Conservation (phyloP, 768 basidiomycete genomes). For the Phaeotremella fagi region DNA sequence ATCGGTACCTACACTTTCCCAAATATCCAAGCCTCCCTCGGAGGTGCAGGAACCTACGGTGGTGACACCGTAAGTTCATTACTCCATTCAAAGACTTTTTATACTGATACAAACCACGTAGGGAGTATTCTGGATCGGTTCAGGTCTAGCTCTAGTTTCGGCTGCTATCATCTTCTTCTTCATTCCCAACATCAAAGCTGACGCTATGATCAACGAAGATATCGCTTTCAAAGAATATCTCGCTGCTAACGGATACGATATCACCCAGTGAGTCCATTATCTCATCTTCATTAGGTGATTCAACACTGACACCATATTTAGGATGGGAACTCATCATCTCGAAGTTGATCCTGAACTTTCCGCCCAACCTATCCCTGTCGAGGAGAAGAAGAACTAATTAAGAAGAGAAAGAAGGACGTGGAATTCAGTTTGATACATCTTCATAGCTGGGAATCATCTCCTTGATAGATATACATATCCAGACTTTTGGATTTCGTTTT, state of each 20-base stretch:
- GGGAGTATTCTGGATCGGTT: conserved; percentile 35
- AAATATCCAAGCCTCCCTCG: conserved; percentile 36
- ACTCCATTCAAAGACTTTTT: conserved; percentile 14
- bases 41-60: conserved; percentile 52
- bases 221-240: conserved; percentile 52
- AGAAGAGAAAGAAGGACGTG: too few relatives aligned
- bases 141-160: conserved; percentile 69
- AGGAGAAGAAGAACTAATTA: background rate
- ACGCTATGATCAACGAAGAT: conserved; percentile 78
- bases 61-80: conserved; percentile 79
- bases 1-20: conserved; percentile 47
- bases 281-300: background rate
- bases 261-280: background rate
- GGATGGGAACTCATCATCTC: background rate
- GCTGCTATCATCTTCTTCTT: conserved; percentile 68
- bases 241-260: conserved; percentile 3
- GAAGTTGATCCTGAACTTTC: background rate
- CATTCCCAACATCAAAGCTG: conserved; percentile 66
- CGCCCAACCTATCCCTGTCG: background rate
- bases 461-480: too few relatives aligned
- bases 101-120: background rate
- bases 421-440: too few relatives aligned
- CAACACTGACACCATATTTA: background rate
- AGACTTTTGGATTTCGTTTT: too few relatives aligned
- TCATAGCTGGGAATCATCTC: too few relatives aligned